These are phyloP conservation scores for Onygena corvina DNA, from an alignment of 2,329 filamentous ascomycete species.

Conservation along the genomic window DNA sequence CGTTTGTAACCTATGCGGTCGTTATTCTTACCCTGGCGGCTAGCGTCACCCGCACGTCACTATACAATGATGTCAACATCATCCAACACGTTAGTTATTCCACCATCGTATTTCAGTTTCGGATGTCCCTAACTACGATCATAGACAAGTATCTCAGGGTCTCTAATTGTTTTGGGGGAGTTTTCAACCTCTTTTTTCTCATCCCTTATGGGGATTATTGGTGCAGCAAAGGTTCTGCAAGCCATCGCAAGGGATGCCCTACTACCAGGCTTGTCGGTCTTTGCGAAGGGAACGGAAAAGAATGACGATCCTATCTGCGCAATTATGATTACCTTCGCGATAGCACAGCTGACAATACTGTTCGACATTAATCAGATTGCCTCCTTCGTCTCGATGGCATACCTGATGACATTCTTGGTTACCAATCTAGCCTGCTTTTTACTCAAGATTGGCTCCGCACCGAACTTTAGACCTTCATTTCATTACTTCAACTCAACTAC, in stretches of 20 bases:
- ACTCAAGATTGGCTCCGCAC: constrained; percentile 73
- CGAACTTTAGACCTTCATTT: constrained; percentile 79
- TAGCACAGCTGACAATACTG: constrained; percentile 69
- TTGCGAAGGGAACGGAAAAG: constrained; percentile 59
- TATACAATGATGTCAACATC: constrained; percentile 64
- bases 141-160: constrained; percentile 59
- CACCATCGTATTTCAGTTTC: neutral
- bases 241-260: constrained; percentile 69
- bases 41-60: constrained; percentile 60
- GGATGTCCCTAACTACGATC: neutral
- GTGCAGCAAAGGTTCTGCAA: constrained; percentile 71
- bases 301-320: constrained; percentile 65
- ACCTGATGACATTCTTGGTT: constrained; percentile 82
- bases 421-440: constrained; percentile 81
- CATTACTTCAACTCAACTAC: constrained; percentile 83
- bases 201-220: constrained; percentile 74
- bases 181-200: constrained; percentile 76
- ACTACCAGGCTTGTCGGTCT: constrained; percentile 61
- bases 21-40: constrained; percentile 69
- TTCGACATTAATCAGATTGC: constrained; percentile 80
- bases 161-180: constrained; percentile 66
- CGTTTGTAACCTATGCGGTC: constrained; percentile 61
- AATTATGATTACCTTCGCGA: constrained; percentile 60
- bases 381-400: constrained; percentile 81
- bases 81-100: constrained; percentile 54